Evolutionary conservation across 2,329 filamentous ascomycete genomes (phyloP).

Genomic region (Exophiala mesophila): DNA sequence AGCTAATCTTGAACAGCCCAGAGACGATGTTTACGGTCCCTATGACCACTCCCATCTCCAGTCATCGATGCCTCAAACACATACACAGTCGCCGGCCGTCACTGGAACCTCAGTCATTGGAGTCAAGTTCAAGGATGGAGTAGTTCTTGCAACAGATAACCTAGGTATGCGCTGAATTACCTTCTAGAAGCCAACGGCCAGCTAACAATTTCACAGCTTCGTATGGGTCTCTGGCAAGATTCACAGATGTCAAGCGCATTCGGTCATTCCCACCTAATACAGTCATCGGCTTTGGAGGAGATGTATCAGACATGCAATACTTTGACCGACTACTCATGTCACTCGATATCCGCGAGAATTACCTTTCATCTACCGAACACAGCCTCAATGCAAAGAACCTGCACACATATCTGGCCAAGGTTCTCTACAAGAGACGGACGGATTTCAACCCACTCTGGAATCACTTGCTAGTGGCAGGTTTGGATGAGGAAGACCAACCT

Average conservation of each 20-base stretch:
- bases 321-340: constrained; percentile 83
- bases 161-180: constrained; percentile 57
- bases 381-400: constrained; percentile 84
- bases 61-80: constrained; percentile 64
- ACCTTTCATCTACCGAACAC: constrained; percentile 51
- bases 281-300: constrained; percentile 89
- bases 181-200: not conserved
- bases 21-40: constrained; percentile 92
- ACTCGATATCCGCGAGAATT: constrained; percentile 84
- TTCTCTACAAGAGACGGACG: constrained; percentile 89
- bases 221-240: constrained; percentile 93
- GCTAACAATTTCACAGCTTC: constrained; percentile 61
- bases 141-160: constrained; percentile 96
- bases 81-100: constrained; percentile 88
- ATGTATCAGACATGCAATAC: constrained; percentile 99
- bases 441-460: constrained; percentile 99
- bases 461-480: constrained; percentile 81
- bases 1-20: constrained; percentile 67
- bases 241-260: constrained; percentile 93
- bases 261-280: constrained; percentile 79
- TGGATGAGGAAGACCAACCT: constrained; percentile 72
- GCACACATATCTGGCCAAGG: constrained; percentile 92
- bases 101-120: constrained; percentile 94
- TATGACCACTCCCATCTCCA: constrained; percentile 87
- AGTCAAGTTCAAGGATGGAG: constrained; percentile 92